Base-by-base conservation (phyloP, 306 rosid genomes). In the Vigna hirtella region DNA sequence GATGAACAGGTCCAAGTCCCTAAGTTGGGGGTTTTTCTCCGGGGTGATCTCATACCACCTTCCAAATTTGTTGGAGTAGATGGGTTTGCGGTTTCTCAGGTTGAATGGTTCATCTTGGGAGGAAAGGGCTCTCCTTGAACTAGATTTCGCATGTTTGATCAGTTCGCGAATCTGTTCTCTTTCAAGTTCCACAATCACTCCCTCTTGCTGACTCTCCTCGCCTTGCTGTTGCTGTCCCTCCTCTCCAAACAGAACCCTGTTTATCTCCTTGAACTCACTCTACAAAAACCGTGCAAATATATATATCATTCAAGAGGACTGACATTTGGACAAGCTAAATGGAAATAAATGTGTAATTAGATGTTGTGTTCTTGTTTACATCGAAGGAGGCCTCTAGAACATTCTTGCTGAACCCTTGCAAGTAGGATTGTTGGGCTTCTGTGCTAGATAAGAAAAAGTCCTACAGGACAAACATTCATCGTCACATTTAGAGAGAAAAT, bases 61-160 rank as follows among this genome's bases (percentile, higher is more conserved):
- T n/a, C 88, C 88, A 71, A 65, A 53, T 7, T 79, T 43, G 70
- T 82, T 85, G 36, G 84, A 64, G 53, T 64, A 79, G 13, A 32
- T 16, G 0, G 82, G 81, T 0, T 4, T 0, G 16, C n/a, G 14
- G 38, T n/a, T 42, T 76, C 70, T 82, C 73, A 75, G 17, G 66
- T 82, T 85, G 71, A 85, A 16, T 10, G 89, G 86, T 14, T 64
- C 32, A 28, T 28, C 4, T 28, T 28, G 32, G 32, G 32, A 28
- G 32, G 32, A 28, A 4, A 0, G 3, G n/a, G 66, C 45, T 69
- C 6, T 72, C 34, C 7, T 47, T 14, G 73, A 65, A 55, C 83
- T 47, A 0, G 81, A 48, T 64, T 69, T 58, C 1, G 83, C 88
- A 28, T 70, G 48, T 7, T 6, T 70, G 26, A 20, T 63, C 1